A percentile compares a stretch with the other conserved stretches of the same genome.
Evolutionary conservation across 371 early-diverging fungal genomes (phyloP).

Genomic region (Lichtheimia ornata): DNA sequence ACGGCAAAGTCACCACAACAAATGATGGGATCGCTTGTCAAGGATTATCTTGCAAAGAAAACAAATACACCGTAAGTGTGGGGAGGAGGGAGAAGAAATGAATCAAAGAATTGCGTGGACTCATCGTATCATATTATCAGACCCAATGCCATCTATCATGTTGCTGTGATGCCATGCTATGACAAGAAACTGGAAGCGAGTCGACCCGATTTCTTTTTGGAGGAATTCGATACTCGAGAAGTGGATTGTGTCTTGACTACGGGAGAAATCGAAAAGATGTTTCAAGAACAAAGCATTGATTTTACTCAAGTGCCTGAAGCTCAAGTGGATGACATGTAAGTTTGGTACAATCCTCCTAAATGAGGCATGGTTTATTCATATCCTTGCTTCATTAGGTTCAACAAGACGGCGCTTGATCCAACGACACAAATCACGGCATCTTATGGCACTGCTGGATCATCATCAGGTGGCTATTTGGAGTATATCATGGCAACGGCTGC

Average conservation of each 20-base stretch:
- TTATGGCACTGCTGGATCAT: conserved; percentile 73
- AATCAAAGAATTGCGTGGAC: not conserved
- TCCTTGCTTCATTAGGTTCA: conserved; percentile 28
- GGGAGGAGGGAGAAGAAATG: not conserved
- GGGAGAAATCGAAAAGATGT: conserved; percentile 79
- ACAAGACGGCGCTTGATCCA: conserved; percentile 46
- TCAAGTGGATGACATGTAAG: conserved; percentile 52
- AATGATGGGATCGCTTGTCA: conserved; percentile 91
- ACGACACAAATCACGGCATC: conserved; percentile 39
- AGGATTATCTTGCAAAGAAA: conserved; percentile 73
- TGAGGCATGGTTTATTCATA: not conserved
- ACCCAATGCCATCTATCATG: conserved; percentile 84
- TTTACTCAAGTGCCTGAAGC: conserved; percentile 53
- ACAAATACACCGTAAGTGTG: conserved; percentile 50
- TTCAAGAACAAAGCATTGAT: conserved; percentile 62
- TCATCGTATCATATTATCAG: conserved; percentile 23
- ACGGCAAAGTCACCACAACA: conserved; percentile 94
- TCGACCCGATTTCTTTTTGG: conserved; percentile 85
- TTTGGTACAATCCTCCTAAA: not conserved
- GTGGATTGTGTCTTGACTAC: conserved; percentile 96
- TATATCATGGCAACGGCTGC: conserved; percentile 86
- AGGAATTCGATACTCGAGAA: conserved; percentile 78
- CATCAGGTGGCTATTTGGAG: conserved; percentile 90
- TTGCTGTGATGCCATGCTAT: conserved; percentile 96
- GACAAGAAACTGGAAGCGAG: conserved; percentile 98